These are phyloP conservation scores for Silene noctiflora DNA, from an alignment of 179 eudicot species.

Conservation along the genomic window DNA sequence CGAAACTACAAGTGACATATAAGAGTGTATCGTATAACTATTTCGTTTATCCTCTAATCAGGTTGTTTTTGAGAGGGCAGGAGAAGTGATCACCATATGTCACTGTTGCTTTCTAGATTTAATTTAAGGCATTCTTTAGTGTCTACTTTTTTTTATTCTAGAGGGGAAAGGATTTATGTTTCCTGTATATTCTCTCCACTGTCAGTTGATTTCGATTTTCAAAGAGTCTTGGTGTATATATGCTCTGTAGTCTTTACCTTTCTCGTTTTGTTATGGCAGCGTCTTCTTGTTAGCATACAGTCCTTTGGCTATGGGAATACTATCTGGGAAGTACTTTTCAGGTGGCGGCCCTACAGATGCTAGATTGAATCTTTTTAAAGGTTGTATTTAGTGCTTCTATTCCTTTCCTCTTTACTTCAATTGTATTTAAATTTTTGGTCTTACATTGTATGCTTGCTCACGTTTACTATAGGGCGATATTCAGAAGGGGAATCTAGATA, in stretches of 20 bases:
- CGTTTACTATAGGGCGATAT: conserved; percentile 62
- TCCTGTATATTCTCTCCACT: neutral
- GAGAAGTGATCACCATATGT: neutral
- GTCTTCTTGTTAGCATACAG: conserved; percentile 84
- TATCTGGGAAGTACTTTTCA: conserved; percentile 81
- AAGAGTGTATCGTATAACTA: neutral
- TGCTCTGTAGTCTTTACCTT: conserved; percentile 1
- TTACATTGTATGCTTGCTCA: conserved; percentile 1
- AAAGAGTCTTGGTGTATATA: neutral
- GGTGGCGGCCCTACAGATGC: conserved; percentile 68
- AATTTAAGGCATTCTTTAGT: neutral
- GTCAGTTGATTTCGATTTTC: neutral
- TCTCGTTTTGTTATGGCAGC: conserved; percentile 37
- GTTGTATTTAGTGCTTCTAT: conserved; percentile 27
- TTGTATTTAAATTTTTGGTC: neutral
- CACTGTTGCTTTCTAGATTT: neutral
- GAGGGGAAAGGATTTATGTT: neutral
- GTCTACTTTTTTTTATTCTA: neutral
- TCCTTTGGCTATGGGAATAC: conserved; percentile 97
- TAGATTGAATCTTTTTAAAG: conserved; percentile 79
- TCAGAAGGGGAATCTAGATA: conserved; percentile 95
- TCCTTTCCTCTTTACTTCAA: neutral
- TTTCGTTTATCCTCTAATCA: neutral
- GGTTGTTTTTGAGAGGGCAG: neutral
- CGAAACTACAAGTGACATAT: neutral